Evolutionary conservation across 2,329 filamentous ascomycete genomes (phyloP).

Genomic region (Rhynchosporium graminicola): DNA sequence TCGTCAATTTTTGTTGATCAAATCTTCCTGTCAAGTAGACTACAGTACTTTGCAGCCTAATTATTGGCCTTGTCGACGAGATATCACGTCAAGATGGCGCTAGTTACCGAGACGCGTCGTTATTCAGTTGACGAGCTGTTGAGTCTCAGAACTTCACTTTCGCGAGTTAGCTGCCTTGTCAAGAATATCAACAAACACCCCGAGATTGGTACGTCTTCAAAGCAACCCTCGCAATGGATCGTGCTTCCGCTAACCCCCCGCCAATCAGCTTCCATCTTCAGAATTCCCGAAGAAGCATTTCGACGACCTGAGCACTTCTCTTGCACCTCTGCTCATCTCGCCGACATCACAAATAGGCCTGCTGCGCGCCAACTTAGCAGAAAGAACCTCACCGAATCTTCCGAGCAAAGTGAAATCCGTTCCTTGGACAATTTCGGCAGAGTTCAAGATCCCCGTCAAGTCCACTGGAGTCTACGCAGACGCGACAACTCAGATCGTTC

Average conservation of each 20-base stretch:
- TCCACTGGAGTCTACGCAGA: slow-evolving; percentile 38
- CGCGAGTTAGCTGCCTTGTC: slow-evolving; percentile 30
- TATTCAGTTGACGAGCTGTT: slow-evolving; percentile 37
- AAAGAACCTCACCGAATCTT: slow-evolving; percentile 26
- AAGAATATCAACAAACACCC: slow-evolving; percentile 35
- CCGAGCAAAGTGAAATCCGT: slow-evolving; percentile 28
- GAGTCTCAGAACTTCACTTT: slow-evolving; percentile 32
- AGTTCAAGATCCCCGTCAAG: slow-evolving; percentile 21
- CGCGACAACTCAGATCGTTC: slow-evolving; percentile 37
- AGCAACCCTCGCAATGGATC: background rate
- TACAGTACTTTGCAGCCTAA: background rate
- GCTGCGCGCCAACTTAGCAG: slow-evolving; percentile 16
- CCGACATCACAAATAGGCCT: slow-evolving; percentile 29
- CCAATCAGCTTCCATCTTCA: slow-evolving; percentile 31
- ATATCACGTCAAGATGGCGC: slow-evolving; percentile 16
- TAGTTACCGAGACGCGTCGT: slow-evolving; percentile 18
- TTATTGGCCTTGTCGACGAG: background rate
- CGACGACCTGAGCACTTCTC: slow-evolving; percentile 29
- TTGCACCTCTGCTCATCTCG: slow-evolving; percentile 29
- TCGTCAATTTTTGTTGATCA: background rate
- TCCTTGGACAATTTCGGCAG: slow-evolving; percentile 13
- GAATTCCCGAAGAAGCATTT: slow-evolving; percentile 33
- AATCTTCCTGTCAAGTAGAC: background rate
- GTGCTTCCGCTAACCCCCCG: slow-evolving; percentile 14
- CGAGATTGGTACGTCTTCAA: slow-evolving; percentile 33